A percentile compares a stretch with the other conserved stretches of the same genome.
Evolutionary conservation across 2,329 filamentous ascomycete genomes (phyloP).

Genomic region (Hypoxylon sp.): DNA sequence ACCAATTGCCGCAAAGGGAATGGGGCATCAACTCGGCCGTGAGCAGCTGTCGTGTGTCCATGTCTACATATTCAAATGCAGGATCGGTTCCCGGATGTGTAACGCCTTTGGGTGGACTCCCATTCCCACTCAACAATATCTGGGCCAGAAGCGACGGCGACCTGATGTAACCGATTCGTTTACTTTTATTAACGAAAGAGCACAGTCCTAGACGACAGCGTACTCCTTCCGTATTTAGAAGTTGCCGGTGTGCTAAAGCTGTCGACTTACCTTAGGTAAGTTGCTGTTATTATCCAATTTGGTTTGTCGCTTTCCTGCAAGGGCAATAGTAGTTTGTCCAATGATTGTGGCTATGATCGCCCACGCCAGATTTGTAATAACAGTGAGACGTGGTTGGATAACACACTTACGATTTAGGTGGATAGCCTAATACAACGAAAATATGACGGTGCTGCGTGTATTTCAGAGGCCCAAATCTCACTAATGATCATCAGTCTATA

Average conservation of each 20-base stretch:
- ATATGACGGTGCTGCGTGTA: slow-evolving; percentile 26
- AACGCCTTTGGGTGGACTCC: slow-evolving; percentile 21
- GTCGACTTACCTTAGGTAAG: slow-evolving; percentile 6
- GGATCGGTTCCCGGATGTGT: slow-evolving; percentile 39
- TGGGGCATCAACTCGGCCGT: slow-evolving; percentile 33
- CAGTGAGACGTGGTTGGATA: slow-evolving; percentile 25
- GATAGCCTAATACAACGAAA: slow-evolving; percentile 20
- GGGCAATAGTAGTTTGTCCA: slow-evolving; percentile 32
- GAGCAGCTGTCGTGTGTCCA: slow-evolving; percentile 35
- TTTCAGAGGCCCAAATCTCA: slow-evolving; percentile 8
- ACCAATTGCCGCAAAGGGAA: slow-evolving; percentile 38
- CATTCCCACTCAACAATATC: neutral
- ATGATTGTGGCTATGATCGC: slow-evolving; percentile 30
- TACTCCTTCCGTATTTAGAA: slow-evolving; percentile 37
- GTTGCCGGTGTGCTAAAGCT: slow-evolving; percentile 8
- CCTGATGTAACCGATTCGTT: slow-evolving; percentile 6
- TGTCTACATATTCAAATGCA: slow-evolving; percentile 30
- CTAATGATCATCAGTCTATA: neutral
- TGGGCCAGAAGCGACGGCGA: slow-evolving; percentile 14
- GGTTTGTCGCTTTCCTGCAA: slow-evolving; percentile 34
- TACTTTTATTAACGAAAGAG: slow-evolving; percentile 2
- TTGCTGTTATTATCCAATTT: slow-evolving; percentile 20
- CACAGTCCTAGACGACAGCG: slow-evolving; percentile 2
- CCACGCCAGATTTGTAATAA: slow-evolving; percentile 24
- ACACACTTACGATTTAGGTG: slow-evolving; percentile 8